Base-by-base conservation (phyloP, 2,329 filamentous ascomycete genomes). In the Xylaria polymorpha region DNA sequence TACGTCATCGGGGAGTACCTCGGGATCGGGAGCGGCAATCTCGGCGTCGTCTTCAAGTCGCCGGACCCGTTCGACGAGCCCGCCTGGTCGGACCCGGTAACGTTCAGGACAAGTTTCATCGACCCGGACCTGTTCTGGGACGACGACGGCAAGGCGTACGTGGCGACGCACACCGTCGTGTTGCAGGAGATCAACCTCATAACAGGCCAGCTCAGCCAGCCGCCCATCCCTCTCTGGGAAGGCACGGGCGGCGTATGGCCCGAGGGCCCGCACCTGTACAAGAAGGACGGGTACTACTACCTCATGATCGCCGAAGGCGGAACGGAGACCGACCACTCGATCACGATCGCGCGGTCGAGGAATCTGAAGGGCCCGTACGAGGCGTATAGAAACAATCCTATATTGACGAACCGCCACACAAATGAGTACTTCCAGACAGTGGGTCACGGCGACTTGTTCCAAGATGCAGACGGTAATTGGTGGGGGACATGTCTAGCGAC, bases 241-340 rank as follows among this genome's bases (percentile, higher is more conserved):
- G 85, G 85, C 2, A 83, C 80, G 0, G 82, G 82, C 0, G 81
- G 76, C 60, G 62, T 80, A 70, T 73, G 82, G 75, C 73, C 84
- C 0, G 84, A 85, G 67, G 84, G 83, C 1, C 83, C 84, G 2
- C 83, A 85, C 59, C 76, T 85, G 10, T 83, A 81, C 72, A 81
- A 81, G 67, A 81, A 80, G 35, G 83, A 82, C 22, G 79, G 76
- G 1, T 85, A 79, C 44, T 86, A 84, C 67, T 86, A 86, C 66
- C 78, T 86, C n/a, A 77, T 85, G 58, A 84, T 84, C 1, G 83
- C 83, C 0, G 83, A 86, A 70, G 85, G 84, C 0, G 85, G 85
- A 1, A 86, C 85, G 1, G 78, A 76, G 50, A 74, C 73, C 0
- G 74, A 80, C 39, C 84, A 85, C 61, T 78, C 79, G 51, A 77